Base-by-base conservation (phyloP, 257 asterid genomes). In the Solanum sitiens region DNA sequence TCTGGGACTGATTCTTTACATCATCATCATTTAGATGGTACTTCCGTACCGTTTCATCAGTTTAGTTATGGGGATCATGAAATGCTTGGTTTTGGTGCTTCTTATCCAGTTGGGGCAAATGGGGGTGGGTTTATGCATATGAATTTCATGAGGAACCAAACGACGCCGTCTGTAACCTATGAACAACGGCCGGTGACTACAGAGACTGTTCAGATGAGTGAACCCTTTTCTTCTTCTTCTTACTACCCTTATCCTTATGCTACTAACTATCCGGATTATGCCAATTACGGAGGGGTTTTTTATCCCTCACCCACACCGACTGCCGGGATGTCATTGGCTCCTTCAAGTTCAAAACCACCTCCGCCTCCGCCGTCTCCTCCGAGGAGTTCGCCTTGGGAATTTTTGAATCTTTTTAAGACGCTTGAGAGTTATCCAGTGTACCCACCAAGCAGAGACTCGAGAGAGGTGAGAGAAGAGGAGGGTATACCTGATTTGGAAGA, bases 401-500 rank as follows among this genome's bases (percentile, higher is more conserved):
- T 97, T 74, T 86, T 97, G 86, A 96, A 97, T 76, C 98, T 96
- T 1, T 97, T 97, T 85, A 98, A 96, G 90, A 92, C 91, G 86
- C 93, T 86, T 83, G 99, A 95, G 83, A 95, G 91, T 70, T 95
- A 96, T 75, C 95, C 94, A 4, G 77, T 95, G 3, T 92, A 93
- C 89, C 89, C 98, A 11, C 94, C 98, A 0, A 95, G 98, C 88
- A 92, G 96, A 8, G 95, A 95, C 86, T 95, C 94, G 8, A 93
- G 94, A 87, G 98, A 95, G 89, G 94, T 97, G 83, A 95, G 99
- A 76, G 98, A 95, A 93, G 99, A 97, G 88, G 99, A 97, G 88
- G 99, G 99, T 35, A 97, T 97, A 40, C 99, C 99, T n/a, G 99
- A 97, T 84, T 93, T 97, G 92, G 99, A 96, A 89, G 98, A 95